Percentiles rank a stretch among this genome's conserved stretches.
Evolutionary conservation across 805 yeast genomes (phyloP).

Genomic region (Grigorovia jiainica): DNA sequence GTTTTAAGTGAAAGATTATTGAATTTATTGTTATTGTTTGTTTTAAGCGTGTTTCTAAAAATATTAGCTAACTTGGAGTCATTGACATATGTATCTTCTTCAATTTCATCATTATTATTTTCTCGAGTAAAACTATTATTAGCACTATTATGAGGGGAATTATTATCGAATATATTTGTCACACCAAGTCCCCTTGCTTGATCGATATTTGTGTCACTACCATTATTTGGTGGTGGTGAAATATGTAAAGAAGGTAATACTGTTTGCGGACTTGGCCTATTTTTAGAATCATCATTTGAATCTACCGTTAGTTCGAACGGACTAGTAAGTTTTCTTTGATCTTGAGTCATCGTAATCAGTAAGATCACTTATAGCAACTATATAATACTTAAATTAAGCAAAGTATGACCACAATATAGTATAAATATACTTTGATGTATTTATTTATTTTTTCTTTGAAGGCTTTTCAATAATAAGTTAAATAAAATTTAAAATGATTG

Average conservation of each 20-base stretch:
- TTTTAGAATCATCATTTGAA: not conserved
- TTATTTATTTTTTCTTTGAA: no score
- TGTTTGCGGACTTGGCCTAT: conserved; percentile 1
- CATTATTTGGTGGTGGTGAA: conserved; percentile 10
- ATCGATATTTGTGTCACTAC: not conserved
- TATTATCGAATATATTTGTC: conserved; percentile 10
- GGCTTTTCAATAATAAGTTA: no score
- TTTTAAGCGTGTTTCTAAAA: not conserved
- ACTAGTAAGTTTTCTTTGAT: conserved; percentile 15
- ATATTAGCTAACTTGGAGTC: not conserved
- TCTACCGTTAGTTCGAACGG: conserved; percentile 11
- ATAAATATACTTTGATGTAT: no score
- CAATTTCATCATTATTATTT: not conserved
- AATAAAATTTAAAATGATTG: not conserved
- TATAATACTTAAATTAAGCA: no score
- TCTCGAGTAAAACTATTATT: conserved; percentile 7
- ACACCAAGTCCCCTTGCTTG: conserved; percentile 2
- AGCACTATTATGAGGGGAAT: conserved; percentile 11
- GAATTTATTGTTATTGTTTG: not conserved
- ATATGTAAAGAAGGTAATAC: conserved; percentile 12
- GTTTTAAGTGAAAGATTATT: not conserved
- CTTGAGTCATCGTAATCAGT: conserved; percentile 13
- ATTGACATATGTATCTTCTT: not conserved
- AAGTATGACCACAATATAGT: no score
- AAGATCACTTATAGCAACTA: no score